phyloP scores from a whole-genome alignment of 2,329 filamentous ascomycete species.

The Kalmusia sp. region DNA sequence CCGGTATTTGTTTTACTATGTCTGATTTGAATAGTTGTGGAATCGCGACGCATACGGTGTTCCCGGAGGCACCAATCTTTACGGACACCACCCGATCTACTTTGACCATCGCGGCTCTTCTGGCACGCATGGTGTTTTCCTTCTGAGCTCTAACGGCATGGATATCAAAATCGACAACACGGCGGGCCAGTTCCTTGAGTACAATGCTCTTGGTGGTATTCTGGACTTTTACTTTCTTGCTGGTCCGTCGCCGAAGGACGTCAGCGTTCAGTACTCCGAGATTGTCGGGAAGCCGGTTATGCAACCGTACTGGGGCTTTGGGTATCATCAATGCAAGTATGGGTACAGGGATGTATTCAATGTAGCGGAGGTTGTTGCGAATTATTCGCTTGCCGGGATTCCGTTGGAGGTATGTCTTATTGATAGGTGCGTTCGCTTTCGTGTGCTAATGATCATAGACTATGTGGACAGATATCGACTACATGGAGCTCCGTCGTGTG shows the following conservation, averaged over 20 bases:
- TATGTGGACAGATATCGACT: conserved; percentile 78
- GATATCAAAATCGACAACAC: conserved; percentile 76
- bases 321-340: conserved; percentile 59
- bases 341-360: conserved; percentile 65
- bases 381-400: conserved; percentile 70
- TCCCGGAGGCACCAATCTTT: conserved; percentile 70
- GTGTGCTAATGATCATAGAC: conserved; percentile 59
- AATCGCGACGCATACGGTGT: conserved; percentile 70
- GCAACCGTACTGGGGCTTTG: conserved; percentile 61
- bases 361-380: conserved; percentile 70
- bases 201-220: conserved; percentile 81
- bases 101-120: conserved; percentile 69
- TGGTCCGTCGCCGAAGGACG: conserved; percentile 55
- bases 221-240: conserved; percentile 68
- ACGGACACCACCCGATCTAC: conserved; percentile 78
- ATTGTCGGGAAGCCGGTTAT: conserved; percentile 55
- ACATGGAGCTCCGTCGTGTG: conserved; percentile 66
- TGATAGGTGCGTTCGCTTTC: neutral
- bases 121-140: conserved; percentile 46
- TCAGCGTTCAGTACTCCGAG: conserved; percentile 56
- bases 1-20: neutral
- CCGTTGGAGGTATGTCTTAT: conserved; percentile 50
- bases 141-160: conserved; percentile 59
- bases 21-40: conserved; percentile 66
- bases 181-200: conserved; percentile 74